Evolutionary conservation across 2,329 filamentous ascomycete genomes (phyloP), one percentile per base, ranked within the genome.

Genomic region (Aspergillus ibericus): DNA sequence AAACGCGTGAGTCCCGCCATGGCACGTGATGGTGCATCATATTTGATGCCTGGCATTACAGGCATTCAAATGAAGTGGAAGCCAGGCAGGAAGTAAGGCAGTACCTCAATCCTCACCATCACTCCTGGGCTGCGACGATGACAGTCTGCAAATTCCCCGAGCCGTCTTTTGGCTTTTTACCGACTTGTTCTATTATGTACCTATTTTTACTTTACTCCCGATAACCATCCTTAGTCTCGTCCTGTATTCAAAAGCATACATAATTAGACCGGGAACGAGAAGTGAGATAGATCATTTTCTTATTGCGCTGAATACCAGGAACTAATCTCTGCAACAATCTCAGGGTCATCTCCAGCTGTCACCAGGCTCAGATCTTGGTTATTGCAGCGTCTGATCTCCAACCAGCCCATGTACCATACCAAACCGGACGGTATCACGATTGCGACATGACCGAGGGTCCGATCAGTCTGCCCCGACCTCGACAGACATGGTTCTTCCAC

Each of bases 11-110:
- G 50, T 56, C 48, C 60, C 63, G 53, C 56, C 52, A 16, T 8
- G 1, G 13, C 65, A 66, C 65, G 65, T 66, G 65, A 66, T 22
- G n/a, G 16, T 53, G 46, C 44, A 56, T 61, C 53, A 56, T 29
- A n/a, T 15, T 18, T 29, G 2, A 8, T 49, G 59, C 59, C 56
- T 56, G 38, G 42, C 12, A 13, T 3, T 15, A 3, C 36, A 61
- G 59, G 59, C 57, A 55, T 27, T 12, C 9, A 44, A 9, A 5
- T n/a, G 1, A 7, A 13, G 7, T 18, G 4, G 10, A 18, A 42
- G 18, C 18, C 38, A 42, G 18, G 38, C 16, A 9, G 38, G 10
- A 22, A 13, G 16, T 18, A 10, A 42, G 5, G n/a, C 12, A 36
- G 34, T 42, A 42, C n/a, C 12, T 3, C 38, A 20, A 12, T 18